Conservation (phyloP, 2,329 filamentous ascomycete genomes). For the Akanthomyces muscarius region DNA sequence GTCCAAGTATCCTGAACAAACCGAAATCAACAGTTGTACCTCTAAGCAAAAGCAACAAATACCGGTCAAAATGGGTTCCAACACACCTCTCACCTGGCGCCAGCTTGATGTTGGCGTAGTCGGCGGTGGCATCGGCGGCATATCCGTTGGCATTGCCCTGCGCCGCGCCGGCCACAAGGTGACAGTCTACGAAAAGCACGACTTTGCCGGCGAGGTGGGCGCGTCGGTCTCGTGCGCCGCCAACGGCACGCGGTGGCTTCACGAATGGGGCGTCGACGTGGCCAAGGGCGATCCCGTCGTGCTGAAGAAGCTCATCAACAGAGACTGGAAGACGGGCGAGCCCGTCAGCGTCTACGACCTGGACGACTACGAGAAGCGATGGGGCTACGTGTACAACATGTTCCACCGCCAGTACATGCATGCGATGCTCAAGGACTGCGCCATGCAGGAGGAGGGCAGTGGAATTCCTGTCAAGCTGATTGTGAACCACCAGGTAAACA, state of each 20-base stretch:
- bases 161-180: slow-evolving; percentile 45
- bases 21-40: not conserved
- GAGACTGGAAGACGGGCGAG: slow-evolving; percentile 67
- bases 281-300: slow-evolving; percentile 62
- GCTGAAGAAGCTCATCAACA: slow-evolving; percentile 62
- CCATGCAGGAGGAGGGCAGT: slow-evolving; percentile 48
- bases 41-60: not conserved
- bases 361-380: slow-evolving; percentile 60
- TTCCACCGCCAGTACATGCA: slow-evolving; percentile 69
- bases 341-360: slow-evolving; percentile 61
- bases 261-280: slow-evolving; percentile 64
- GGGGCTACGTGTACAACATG: slow-evolving; percentile 65
- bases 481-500: slow-evolving; percentile 51
- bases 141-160: slow-evolving; percentile 43
- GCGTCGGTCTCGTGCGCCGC: slow-evolving; percentile 65
- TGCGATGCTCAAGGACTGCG: slow-evolving; percentile 58
- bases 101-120: slow-evolving; percentile 42
- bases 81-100: slow-evolving; percentile 35
- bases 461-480: slow-evolving; percentile 50
- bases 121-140: slow-evolving; percentile 47
- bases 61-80: slow-evolving; percentile 25
- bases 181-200: slow-evolving; percentile 62
- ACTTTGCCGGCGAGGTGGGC: slow-evolving; percentile 65
- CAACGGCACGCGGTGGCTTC: slow-evolving; percentile 66
- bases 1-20: not conserved